Evolutionary conservation across 2,329 filamentous ascomycete genomes (phyloP), one percentile per base, ranked within the genome.

Genomic region (Botrytis medusae): DNA sequence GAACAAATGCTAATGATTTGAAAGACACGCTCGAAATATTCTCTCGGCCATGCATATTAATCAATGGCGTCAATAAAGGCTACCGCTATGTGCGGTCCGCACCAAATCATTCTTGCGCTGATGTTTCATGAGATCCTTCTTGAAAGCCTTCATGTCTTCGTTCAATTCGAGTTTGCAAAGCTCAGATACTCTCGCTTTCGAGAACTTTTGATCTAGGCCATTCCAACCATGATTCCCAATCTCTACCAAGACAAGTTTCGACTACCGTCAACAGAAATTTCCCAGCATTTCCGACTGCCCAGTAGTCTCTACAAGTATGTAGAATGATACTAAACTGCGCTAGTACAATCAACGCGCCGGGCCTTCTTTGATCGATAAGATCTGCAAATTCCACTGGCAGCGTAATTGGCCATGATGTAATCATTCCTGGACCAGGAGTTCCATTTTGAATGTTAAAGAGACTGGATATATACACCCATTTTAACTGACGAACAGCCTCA

Each of bases 331-430:
- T 79, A 74, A 82, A 84, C 73, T 82, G 77, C 5, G 81, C 81
- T 42, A 84, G 71, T 18, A 84, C 74, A 2, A 82, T 72, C 68
- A 84, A 77, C 1, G 82, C 82, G 42, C 83, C 82, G 0, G 81
- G 79, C 29, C 77, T 77, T 40, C 77, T 77, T 51, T 76, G 59
- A 14, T 77, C 75, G n/a, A 84, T 75, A 61, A 83, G 65, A 4
- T 73, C 74, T 25, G 80, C 79, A 72, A 79, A 83, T 22, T 80
- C 78, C 2, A 77, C 74, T 9, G 80, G 76, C 22, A 82, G 73
- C 4, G 80, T 77, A 34, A 84, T 80, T 3, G 82, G 79, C 83
- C 83, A 85, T 2, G 80, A 74, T 54, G 79, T 82, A 6, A 82
- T 76, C 40, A 74, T 74, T 40, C 74, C 64, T 20, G 75, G 46